phyloP scores from a whole-genome alignment of 2,329 filamentous ascomycete genomes.

The Penicillium griseofulvum region DNA sequence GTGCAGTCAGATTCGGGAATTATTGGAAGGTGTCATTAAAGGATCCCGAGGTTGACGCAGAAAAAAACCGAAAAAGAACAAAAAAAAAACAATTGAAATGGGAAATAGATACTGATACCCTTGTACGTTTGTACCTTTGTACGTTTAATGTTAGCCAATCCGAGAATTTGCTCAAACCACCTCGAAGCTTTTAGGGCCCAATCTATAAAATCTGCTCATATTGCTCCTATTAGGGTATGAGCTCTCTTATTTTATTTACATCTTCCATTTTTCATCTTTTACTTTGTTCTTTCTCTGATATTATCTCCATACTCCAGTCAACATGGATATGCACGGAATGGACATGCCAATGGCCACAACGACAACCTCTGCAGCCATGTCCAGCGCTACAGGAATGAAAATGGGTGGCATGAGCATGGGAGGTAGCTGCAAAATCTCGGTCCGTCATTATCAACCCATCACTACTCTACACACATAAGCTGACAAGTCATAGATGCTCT shows the following conservation, averaged over 20 bases:
- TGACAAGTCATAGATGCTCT: slow-evolving; percentile 19
- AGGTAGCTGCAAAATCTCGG: slow-evolving; percentile 2
- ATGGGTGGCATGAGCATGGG: slow-evolving; percentile 1
- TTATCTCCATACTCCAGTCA: no score
- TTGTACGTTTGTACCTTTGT: slow-evolving; percentile 6
- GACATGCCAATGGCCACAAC: background rate
- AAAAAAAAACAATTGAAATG: background rate
- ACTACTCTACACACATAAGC: background rate
- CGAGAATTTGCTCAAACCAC: slow-evolving; percentile 8
- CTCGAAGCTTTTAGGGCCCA: background rate
- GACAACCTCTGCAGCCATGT: background rate
- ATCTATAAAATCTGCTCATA: slow-evolving; percentile 5
- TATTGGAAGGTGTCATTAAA: slow-evolving; percentile 77
- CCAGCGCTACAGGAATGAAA: background rate
- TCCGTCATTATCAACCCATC: no score
- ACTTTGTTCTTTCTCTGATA: background rate
- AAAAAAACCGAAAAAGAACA: background rate
- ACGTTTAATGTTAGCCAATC: background rate
- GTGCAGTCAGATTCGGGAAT: slow-evolving; percentile 77
- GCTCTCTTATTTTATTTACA: background rate
- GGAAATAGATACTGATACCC: slow-evolving; percentile 9
- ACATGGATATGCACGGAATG: slow-evolving; percentile 4
- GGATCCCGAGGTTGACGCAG: slow-evolving; percentile 36
- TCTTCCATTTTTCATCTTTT: background rate
- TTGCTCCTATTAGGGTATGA: background rate